These are phyloP conservation scores for Suillus spraguei DNA, from an alignment of 768 basidiomycete species.

Conservation along the genomic window DNA sequence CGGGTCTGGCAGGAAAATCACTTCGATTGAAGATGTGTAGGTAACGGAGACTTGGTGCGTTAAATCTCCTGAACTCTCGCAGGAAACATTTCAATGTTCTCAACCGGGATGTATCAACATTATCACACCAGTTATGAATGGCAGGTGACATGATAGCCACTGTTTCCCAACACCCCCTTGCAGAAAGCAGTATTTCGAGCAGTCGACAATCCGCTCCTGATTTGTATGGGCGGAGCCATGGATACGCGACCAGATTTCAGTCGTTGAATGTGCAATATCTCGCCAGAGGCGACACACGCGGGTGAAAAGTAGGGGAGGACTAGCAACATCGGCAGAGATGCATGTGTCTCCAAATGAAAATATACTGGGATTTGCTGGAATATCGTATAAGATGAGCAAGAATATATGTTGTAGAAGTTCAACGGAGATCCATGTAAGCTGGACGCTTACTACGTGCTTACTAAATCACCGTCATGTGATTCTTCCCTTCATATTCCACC, in stretches of 20 bases:
- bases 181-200: not conserved
- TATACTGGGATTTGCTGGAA: not conserved
- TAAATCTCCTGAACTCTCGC: not conserved
- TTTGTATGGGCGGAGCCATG: not conserved
- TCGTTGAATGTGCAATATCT: not conserved
- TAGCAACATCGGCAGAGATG: not conserved
- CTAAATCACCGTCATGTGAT: too few relatives aligned
- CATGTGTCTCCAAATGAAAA: not conserved
- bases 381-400: not conserved
- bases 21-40: not conserved
- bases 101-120: not conserved
- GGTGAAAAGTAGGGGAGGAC: not conserved
- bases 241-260: not conserved
- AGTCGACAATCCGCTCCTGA: not conserved
- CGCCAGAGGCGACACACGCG: not conserved
- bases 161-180: not conserved
- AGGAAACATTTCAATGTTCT: conserved; percentile 2
- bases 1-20: not conserved
- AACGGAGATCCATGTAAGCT: too few relatives aligned
- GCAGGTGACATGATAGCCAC: not conserved
- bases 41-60: not conserved
- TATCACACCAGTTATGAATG: not conserved
- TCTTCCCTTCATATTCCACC: too few relatives aligned
- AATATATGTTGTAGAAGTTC: not conserved
- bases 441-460: too few relatives aligned